Evolutionary conservation across 2,329 filamentous ascomycete genomes (phyloP).

Genomic region (Colletotrichum sp.): DNA sequence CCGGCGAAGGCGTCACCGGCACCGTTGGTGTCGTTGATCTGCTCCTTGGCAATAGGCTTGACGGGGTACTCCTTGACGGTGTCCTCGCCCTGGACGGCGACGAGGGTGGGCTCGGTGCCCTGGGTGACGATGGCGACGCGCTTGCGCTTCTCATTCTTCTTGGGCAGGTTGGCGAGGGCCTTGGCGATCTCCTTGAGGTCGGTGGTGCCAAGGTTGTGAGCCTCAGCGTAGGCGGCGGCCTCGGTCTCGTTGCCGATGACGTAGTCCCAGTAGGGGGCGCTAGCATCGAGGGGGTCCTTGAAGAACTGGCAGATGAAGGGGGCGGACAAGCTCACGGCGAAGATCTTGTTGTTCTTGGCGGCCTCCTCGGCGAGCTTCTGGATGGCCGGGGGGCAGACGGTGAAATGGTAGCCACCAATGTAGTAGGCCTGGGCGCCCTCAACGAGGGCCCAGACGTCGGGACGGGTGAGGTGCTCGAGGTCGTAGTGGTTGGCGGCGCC

Average conservation of each 20-base stretch:
- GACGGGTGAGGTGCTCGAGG: constrained; percentile 88
- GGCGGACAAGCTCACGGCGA: constrained; percentile 90
- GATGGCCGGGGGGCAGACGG: constrained; percentile 90
- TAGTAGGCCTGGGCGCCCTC: constrained; percentile 90
- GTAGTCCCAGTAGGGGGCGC: constrained; percentile 92
- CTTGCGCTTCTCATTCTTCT: constrained; percentile 86
- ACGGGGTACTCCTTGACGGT: constrained; percentile 81
- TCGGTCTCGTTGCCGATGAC: constrained; percentile 97
- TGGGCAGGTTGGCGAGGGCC: constrained; percentile 85
- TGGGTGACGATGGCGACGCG: constrained; percentile 93
- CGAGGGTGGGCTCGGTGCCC: constrained; percentile 87
- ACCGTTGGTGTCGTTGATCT: constrained; percentile 96
- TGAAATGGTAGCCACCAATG: constrained; percentile 96
- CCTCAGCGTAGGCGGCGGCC: constrained; percentile 84
- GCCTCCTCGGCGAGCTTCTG: constrained; percentile 91
- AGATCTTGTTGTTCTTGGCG: constrained; percentile 85
- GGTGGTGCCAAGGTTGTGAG: constrained; percentile 75
- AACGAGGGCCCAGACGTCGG: constrained; percentile 90
- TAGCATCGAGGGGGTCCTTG: constrained; percentile 90
- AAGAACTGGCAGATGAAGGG: constrained; percentile 98
- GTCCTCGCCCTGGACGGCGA: constrained; percentile 75
- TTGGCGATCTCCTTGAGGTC: constrained; percentile 86
- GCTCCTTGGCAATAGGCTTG: constrained; percentile 74
- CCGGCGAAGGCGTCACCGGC: constrained; percentile 97
- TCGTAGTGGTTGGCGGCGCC: constrained; percentile 98